These are phyloP conservation scores for Apiotrichum gamsii DNA, from an alignment of 1,284 basidiomycete genomes.

Conservation along the genomic window DNA sequence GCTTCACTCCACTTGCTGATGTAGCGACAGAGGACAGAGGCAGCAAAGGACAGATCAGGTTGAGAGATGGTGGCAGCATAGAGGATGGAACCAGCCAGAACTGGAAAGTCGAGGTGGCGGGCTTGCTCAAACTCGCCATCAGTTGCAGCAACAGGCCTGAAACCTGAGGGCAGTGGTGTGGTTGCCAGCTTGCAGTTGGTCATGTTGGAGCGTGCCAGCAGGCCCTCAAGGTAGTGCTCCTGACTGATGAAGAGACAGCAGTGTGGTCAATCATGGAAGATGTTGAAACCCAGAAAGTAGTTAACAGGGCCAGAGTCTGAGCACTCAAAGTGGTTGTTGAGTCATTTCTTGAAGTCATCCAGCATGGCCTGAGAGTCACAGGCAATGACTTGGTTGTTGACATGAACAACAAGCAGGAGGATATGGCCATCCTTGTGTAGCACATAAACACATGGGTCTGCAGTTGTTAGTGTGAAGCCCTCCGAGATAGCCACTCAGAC, in stretches of 20 bases:
- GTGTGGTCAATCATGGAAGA: slow-evolving; percentile 9
- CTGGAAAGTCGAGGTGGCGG: too few species aligned
- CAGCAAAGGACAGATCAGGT: too few species aligned
- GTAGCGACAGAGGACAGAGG: too few species aligned
- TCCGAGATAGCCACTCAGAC: not conserved
- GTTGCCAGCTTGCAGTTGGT: too few species aligned
- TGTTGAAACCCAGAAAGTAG: slow-evolving; percentile 25
- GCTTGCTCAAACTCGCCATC: too few species aligned
- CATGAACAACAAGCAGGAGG: slow-evolving; percentile 17
- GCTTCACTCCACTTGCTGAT: too few species aligned
- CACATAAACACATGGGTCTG: not conserved
- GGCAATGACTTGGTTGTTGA: slow-evolving; percentile 31
- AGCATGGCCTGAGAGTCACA: slow-evolving; percentile 8
- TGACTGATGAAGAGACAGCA: slow-evolving; percentile 16
- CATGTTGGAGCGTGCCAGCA: too few species aligned
- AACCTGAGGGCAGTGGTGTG: too few species aligned
- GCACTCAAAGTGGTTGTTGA: slow-evolving; percentile 22
- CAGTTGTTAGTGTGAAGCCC: not conserved
- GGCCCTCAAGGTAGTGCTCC: slow-evolving; percentile 16
- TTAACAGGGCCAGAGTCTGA: slow-evolving; percentile 15
- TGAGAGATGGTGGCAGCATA: too few species aligned
- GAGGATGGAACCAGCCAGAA: too few species aligned
- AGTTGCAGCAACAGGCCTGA: too few species aligned
- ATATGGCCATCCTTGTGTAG: not conserved
- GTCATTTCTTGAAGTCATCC: slow-evolving; percentile 17